Evolutionary conservation across 305 asterid species (phyloP), one percentile per base, ranked within the genome.

Genomic region (Ilex paraguariensis): DNA sequence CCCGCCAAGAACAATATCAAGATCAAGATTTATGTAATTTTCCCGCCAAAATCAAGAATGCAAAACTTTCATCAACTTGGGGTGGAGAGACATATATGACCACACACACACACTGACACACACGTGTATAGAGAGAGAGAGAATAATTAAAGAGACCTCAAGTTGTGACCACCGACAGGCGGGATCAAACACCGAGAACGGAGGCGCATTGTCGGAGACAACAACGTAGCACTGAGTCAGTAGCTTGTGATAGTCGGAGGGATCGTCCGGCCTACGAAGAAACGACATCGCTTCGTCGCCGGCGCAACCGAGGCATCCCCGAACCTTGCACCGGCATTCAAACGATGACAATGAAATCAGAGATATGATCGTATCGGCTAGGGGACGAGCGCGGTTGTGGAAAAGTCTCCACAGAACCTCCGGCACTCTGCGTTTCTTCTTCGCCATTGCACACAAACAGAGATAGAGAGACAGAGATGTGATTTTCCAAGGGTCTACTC

Each of bases 391-490:
- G 13, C 91, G 84, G 67, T 74, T 48, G 56, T 65, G 72, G 81
- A 86, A 91, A 17, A 83, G 56, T 48, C 84, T 73, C 94, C 91
- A 91, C 14, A 88, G 76, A 32, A 83, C 79, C 70, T 77, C 83
- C 16, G 95, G 98, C 50, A 83, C 88, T 70, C 82, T 70, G 60
- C 64, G 67, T 55, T 70, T 81, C 75, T 77, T 78, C 71, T 62
- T 82, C 15, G 78, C 74, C 94, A 84, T 87, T 54, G 16, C 21
- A 8, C 17, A 13, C 17, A 57, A 16, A 33, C 8, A 15, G 61
- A 57, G 44, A n/a, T n/a, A 57, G 61, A 8, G 49, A 5, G 46
- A 28, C 61, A 31, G 48, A 42, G 61, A 53, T 21, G 28, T 21
- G 28, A 21, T 21, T 21, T 21, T 21, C 28, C 28, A 2, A 21